These are phyloP conservation scores for Tolypocladium inflatum DNA, from an alignment of 2,329 filamentous ascomycete genomes.

Conservation along the genomic window DNA sequence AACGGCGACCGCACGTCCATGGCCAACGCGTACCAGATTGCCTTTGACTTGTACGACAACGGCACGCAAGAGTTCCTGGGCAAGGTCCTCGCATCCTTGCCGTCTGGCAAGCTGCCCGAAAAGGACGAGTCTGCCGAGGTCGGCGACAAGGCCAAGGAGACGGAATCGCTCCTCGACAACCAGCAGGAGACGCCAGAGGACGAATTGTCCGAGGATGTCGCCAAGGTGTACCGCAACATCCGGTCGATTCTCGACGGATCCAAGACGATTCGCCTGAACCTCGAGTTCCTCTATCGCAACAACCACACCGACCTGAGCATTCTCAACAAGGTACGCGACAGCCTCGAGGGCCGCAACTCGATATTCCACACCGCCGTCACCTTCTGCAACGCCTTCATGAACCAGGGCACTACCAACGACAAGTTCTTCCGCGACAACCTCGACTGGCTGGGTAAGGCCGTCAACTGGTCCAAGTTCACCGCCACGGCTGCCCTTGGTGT, in stretches of 20 bases:
- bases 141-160: constrained; percentile 32
- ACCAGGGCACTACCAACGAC: constrained; percentile 94
- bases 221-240: constrained; percentile 53
- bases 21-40: constrained; percentile 90
- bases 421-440: constrained; percentile 98
- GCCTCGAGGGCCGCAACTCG: constrained; percentile 88
- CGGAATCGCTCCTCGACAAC: constrained; percentile 37
- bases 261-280: constrained; percentile 87
- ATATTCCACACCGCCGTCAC: constrained; percentile 98
- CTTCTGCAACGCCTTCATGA: constrained; percentile 98
- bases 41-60: constrained; percentile 97
- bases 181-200: constrained; percentile 47
- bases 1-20: constrained; percentile 70
- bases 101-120: constrained; percentile 39
- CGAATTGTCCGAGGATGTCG: constrained; percentile 39
- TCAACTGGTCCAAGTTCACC: constrained; percentile 99
- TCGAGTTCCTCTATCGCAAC: constrained; percentile 93
- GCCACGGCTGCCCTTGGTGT: constrained; percentile 93
- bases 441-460: constrained; percentile 95
- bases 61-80: constrained; percentile 93
- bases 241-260: constrained; percentile 71
- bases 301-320: constrained; percentile 89
- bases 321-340: constrained; percentile 92
- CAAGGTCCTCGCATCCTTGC: constrained; percentile 77
- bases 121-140: constrained; percentile 34